These are phyloP conservation scores for Xanthoconium separans DNA, from an alignment of 1,284 basidiomycete genomes.

Conservation along the genomic window DNA sequence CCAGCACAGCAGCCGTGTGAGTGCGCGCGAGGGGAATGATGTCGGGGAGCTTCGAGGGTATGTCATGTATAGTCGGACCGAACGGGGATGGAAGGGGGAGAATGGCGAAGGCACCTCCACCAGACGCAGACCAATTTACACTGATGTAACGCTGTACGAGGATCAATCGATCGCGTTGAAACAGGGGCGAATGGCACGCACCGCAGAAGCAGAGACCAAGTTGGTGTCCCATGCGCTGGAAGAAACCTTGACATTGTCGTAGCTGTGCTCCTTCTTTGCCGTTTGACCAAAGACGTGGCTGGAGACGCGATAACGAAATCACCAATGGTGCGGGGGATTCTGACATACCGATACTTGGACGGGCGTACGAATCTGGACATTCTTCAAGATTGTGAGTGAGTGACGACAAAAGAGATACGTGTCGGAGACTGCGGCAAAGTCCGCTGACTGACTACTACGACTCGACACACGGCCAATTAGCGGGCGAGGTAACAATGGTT, in stretches of 20 bases:
- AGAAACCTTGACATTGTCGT: conserved; percentile 91
- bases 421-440: conserved; percentile 32
- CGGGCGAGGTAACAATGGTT: too few relatives aligned
- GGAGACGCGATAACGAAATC: conserved; percentile 11
- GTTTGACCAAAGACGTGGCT: conserved; percentile 90
- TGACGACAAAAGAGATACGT: background rate
- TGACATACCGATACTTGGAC: conserved; percentile 69
- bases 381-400: background rate
- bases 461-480: too few relatives aligned
- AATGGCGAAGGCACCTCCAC: conserved; percentile 94
- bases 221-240: conserved; percentile 97
- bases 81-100: conserved; percentile 84
- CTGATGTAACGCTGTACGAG: conserved; percentile 73
- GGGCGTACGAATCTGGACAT: conserved; percentile 75
- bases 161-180: background rate
- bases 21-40: conserved; percentile 89
- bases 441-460: too few relatives aligned
- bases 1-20: conserved; percentile 84
- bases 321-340: background rate
- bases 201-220: conserved; percentile 83
- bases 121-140: conserved; percentile 94
- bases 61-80: conserved; percentile 45
- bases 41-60: conserved; percentile 87
- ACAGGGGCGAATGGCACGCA: conserved; percentile 32
- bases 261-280: conserved; percentile 78